These are phyloP conservation scores for Aspergillus affinis DNA, from an alignment of 495 filamentous ascomycete genomes.

Conservation along the genomic window DNA sequence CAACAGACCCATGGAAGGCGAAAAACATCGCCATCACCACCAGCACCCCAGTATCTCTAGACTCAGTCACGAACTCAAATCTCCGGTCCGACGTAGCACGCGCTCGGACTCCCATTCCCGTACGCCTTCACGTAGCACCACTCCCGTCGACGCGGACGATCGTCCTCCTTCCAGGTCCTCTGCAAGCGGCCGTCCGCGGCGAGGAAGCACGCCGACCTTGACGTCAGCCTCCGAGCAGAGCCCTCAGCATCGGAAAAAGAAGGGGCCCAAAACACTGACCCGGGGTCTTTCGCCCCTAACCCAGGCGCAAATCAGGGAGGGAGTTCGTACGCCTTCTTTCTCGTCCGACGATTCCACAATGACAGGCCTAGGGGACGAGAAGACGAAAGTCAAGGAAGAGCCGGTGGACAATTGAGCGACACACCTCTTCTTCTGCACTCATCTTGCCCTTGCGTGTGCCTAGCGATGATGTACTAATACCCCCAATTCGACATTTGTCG, in stretches of 20 bases:
- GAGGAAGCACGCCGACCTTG: constrained; percentile 30
- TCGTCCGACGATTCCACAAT: constrained; percentile 39
- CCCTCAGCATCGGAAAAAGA: constrained; percentile 37
- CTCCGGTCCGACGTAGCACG: constrained; percentile 34
- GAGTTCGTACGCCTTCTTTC: constrained; percentile 36
- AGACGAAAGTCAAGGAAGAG: constrained; percentile 29
- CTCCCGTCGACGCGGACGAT: constrained; percentile 42
- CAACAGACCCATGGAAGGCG: constrained; percentile 26
- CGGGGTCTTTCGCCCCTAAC: constrained; percentile 44
- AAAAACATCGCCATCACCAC: constrained; percentile 32
- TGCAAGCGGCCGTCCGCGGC: constrained; percentile 34
- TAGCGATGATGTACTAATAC: constrained; percentile 8
- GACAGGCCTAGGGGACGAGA: constrained; percentile 22
- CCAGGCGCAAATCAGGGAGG: constrained; percentile 45
- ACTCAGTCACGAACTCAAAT: constrained; percentile 35
- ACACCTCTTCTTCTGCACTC: not conserved
- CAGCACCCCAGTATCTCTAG: constrained; percentile 36
- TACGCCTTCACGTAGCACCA: constrained; percentile 50
- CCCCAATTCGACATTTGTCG: not conserved
- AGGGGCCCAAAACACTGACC: constrained; percentile 34
- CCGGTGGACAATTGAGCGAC: constrained; percentile 26
- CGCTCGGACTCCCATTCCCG: constrained; percentile 49
- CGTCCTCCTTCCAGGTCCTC: constrained; percentile 42
- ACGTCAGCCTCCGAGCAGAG: constrained; percentile 29
- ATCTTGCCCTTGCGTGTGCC: not conserved